Percentiles rank a stretch among this genome's conserved stretches.
phyloP scores from a whole-genome alignment of 108 stramenopile genomes.

The Cyclostephanos invisitatus region DNA sequence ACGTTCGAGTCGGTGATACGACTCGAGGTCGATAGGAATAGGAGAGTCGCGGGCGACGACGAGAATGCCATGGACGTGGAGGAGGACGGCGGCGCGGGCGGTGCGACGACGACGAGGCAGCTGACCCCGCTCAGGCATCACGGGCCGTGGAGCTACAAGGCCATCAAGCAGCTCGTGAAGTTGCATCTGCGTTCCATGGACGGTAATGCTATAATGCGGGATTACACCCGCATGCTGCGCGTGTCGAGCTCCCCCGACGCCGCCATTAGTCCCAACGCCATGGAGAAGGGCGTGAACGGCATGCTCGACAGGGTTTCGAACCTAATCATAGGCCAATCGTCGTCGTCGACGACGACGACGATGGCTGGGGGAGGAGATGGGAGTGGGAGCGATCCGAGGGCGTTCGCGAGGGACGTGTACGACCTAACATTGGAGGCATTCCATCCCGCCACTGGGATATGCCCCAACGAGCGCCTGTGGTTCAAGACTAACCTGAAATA shows the following conservation, averaged over 20 bases:
- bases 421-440: slow-evolving; percentile 77
- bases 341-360: background rate
- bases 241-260: slow-evolving; percentile 59
- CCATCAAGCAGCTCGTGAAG: slow-evolving; percentile 91
- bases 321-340: slow-evolving; percentile 52
- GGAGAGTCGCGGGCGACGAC: slow-evolving; percentile 22
- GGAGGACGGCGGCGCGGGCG: background rate
- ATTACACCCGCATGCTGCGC: slow-evolving; percentile 75
- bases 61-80: slow-evolving; percentile 27
- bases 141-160: slow-evolving; percentile 88
- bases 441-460: slow-evolving; percentile 70
- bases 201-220: slow-evolving; percentile 44
- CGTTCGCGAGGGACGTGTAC: slow-evolving; percentile 65
- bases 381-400: slow-evolving; percentile 40
- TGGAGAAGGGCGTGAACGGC: slow-evolving; percentile 92
- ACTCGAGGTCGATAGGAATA: slow-evolving; percentile 47
- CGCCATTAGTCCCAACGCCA: slow-evolving; percentile 81
- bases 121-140: slow-evolving; percentile 46
- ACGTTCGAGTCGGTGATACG: slow-evolving; percentile 79
- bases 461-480: slow-evolving; percentile 90
- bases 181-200: slow-evolving; percentile 62
- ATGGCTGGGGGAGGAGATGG: slow-evolving; percentile 4
- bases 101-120: slow-evolving; percentile 2
- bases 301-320: slow-evolving; percentile 88
- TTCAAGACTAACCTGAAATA: slow-evolving; percentile 96